phyloP scores from a whole-genome alignment of 1,284 basidiomycete species.

The Bjerkandera adusta region DNA sequence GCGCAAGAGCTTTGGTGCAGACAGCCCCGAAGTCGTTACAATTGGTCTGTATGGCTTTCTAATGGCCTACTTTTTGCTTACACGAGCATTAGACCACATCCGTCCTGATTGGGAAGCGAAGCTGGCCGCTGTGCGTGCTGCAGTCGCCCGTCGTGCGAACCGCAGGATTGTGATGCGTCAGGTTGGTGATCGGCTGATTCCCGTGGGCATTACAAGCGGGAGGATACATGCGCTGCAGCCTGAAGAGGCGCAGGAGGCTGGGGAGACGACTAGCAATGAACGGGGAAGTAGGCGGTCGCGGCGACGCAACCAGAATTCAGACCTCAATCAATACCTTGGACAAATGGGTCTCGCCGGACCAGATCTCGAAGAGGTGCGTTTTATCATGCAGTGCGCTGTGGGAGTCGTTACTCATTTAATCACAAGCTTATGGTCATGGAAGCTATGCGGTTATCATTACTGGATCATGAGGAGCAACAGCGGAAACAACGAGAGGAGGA shows the following conservation, averaged over 20 bases:
- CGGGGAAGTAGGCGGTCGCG: slow-evolving; percentile 53
- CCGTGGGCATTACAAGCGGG: slow-evolving; percentile 90
- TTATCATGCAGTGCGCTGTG: background rate
- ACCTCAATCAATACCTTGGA: slow-evolving; percentile 57
- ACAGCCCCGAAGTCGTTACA: slow-evolving; percentile 86
- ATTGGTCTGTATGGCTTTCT: slow-evolving; percentile 55
- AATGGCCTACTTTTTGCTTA: slow-evolving; percentile 9
- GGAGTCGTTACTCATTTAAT: background rate
- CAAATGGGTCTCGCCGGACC: slow-evolving; percentile 71
- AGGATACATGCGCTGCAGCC: slow-evolving; percentile 66
- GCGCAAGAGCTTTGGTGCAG: slow-evolving; percentile 74
- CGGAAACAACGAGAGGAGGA: slow-evolving; percentile 64
- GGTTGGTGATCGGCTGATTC: slow-evolving; percentile 95
- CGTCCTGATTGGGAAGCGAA: slow-evolving; percentile 96
- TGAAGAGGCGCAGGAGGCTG: slow-evolving; percentile 45
- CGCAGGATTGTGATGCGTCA: slow-evolving; percentile 98
- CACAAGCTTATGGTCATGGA: slow-evolving; percentile 95
- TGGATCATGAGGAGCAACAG: slow-evolving; percentile 88
- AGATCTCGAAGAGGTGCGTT: slow-evolving; percentile 85
- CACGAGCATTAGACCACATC: slow-evolving; percentile 68
- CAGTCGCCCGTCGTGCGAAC: slow-evolving; percentile 88
- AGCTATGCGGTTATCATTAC: slow-evolving; percentile 92
- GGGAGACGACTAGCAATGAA: slow-evolving; percentile 29
- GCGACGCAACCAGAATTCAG: slow-evolving; percentile 50
- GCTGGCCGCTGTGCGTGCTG: slow-evolving; percentile 83